Percentiles rank a stretch among this genome's conserved stretches.
Conservation (phyloP, 148 eudicot species). For the Diospyros kaki region DNA sequence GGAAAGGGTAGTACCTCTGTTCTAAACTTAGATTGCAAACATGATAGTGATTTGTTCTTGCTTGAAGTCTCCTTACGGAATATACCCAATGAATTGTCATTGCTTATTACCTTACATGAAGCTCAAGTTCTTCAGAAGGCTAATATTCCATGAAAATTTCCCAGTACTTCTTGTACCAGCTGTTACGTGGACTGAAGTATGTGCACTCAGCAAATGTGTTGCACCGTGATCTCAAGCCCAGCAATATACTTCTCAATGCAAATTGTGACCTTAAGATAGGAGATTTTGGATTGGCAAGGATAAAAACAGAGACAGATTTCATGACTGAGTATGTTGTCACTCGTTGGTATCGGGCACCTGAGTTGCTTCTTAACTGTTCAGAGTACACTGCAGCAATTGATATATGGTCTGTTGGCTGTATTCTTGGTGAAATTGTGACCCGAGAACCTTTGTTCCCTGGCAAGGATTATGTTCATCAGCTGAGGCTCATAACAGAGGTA, state of each 20-base stretch:
- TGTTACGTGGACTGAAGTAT: conserved; percentile 40
- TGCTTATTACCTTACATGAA: background rate
- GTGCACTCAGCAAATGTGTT: conserved; percentile 47
- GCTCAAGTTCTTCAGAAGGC: background rate
- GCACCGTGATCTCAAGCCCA: conserved; percentile 47
- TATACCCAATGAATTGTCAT: background rate
- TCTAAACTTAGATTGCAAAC: background rate
- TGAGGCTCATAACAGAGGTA: conserved; percentile 80
- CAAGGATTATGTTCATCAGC: conserved; percentile 73
- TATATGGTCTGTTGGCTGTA: conserved; percentile 60
- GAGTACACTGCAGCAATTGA: conserved; percentile 50
- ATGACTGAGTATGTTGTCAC: conserved; percentile 49
- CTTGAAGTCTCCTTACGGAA: background rate
- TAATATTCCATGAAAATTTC: conserved; percentile 17
- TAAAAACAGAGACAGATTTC: conserved; percentile 44
- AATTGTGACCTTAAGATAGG: conserved; percentile 45
- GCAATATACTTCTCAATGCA: conserved; percentile 38
- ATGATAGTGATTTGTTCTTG: background rate
- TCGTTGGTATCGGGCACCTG: conserved; percentile 48
- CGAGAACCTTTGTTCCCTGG: conserved; percentile 75
- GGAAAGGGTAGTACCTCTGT: background rate
- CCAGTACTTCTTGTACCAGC: conserved; percentile 60
- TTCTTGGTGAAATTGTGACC: conserved; percentile 62
- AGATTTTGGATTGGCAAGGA: conserved; percentile 52
- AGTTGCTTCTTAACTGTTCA: conserved; percentile 47